Conservation (phyloP, 192 early-diverging fungal genomes). For the Lunasporangiospora selenospora region DNA sequence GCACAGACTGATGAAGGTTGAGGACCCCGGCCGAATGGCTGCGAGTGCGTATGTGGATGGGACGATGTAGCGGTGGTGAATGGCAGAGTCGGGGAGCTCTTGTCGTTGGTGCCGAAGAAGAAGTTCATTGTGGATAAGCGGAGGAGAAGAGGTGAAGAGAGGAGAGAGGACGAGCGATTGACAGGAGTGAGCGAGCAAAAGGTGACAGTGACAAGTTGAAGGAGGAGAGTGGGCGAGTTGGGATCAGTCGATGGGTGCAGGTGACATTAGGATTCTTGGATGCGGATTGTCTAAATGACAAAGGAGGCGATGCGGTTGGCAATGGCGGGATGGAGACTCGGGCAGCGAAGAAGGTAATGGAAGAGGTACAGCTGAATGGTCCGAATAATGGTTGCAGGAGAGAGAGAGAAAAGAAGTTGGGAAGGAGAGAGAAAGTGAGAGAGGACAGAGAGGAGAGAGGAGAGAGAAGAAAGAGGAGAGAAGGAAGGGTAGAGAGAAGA, state of each 20-base stretch:
- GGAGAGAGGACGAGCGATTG: too few species aligned
- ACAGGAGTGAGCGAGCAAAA: too few species aligned
- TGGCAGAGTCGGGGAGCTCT: background rate
- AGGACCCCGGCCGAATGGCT: background rate
- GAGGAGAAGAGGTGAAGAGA: background rate
- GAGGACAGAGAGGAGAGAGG: background rate
- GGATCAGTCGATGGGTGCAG: too few species aligned
- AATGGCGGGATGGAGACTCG: too few species aligned
- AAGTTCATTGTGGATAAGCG: constrained; percentile 15
- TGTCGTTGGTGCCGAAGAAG: constrained; percentile 15
- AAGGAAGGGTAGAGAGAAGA: background rate
- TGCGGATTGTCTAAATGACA: too few species aligned
- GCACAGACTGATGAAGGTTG: too few species aligned
- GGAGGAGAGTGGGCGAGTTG: too few species aligned
- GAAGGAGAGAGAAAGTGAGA: background rate
- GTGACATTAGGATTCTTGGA: too few species aligned
- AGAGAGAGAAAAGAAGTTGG: background rate
- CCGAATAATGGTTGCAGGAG: background rate
- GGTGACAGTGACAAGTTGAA: too few species aligned
- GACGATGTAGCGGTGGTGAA: background rate
- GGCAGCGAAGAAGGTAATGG: too few species aligned
- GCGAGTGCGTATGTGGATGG: background rate
- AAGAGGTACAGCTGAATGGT: too few species aligned
- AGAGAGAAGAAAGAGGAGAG: background rate
- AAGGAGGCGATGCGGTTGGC: too few species aligned